Evolutionary conservation across 2,329 filamentous ascomycete genomes (phyloP).

Genomic region (Exutisphaerella laricina): DNA sequence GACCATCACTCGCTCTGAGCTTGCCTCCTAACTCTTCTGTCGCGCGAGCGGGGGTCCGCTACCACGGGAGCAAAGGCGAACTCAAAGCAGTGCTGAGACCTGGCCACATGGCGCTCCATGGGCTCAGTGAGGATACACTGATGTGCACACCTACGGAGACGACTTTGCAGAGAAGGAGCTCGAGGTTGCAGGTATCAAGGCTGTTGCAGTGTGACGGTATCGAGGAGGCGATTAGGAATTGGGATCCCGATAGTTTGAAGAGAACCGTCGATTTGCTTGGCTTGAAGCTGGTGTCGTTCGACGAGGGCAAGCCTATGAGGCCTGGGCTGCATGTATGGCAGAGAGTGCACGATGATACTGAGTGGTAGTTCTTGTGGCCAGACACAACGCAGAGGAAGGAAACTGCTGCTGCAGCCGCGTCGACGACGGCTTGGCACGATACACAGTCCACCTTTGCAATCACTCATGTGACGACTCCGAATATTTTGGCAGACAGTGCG

Average conservation of each 20-base stretch:
- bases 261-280: constrained; percentile 7
- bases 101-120: neutral
- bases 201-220: constrained; percentile 7
- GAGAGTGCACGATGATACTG: constrained; percentile 1
- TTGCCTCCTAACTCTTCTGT: neutral
- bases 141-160: neutral
- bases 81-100: neutral
- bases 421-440: too few relatives aligned
- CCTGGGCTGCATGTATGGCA: constrained; percentile 10
- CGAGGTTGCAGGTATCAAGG: neutral
- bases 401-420: too few relatives aligned
- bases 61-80: neutral
- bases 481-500: too few relatives aligned
- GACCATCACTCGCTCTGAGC: neutral
- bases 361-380: too few relatives aligned
- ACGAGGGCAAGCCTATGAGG: constrained; percentile 5
- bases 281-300: constrained; percentile 5
- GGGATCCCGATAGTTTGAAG: constrained; percentile 6
- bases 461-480: too few relatives aligned
- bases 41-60: neutral
- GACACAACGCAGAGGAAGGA: too few relatives aligned
- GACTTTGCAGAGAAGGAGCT: neutral
- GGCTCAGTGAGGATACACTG: neutral
- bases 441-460: too few relatives aligned
- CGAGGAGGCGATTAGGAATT: constrained; percentile 7